Percentiles rank a stretch among this genome's conserved stretches.
Conservation (phyloP, 1,284 basidiomycete genomes). For the Ceratobasidium theobromae region DNA sequence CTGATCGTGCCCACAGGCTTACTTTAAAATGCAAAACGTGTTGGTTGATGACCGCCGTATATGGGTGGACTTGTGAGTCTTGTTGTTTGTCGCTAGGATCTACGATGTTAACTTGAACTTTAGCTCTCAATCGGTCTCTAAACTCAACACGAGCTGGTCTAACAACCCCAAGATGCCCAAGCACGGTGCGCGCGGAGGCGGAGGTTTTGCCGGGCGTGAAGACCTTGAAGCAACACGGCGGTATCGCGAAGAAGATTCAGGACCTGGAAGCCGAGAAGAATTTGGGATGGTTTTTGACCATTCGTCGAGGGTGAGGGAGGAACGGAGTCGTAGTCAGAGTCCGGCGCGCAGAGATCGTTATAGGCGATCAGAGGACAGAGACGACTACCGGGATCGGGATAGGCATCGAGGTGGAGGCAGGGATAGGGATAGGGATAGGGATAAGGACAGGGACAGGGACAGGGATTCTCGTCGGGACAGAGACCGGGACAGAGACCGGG, state of each 20-base stretch:
- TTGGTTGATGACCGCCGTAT: slow-evolving; percentile 98
- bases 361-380: slow-evolving; percentile 29
- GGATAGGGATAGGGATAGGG: slow-evolving; percentile 32
- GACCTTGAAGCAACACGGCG: slow-evolving; percentile 68
- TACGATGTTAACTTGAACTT: slow-evolving; percentile 13
- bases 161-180: slow-evolving; percentile 64
- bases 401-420: slow-evolving; percentile 22
- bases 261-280: slow-evolving; percentile 39
- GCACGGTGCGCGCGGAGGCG: slow-evolving; percentile 41
- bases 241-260: slow-evolving; percentile 55
- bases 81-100: not conserved
- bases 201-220: slow-evolving; percentile 66
- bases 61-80: slow-evolving; percentile 90
- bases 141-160: slow-evolving; percentile 69
- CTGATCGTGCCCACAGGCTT: slow-evolving; percentile 59
- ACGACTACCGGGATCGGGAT: slow-evolving; percentile 38
- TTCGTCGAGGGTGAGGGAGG: slow-evolving; percentile 26
- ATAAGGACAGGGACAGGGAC: slow-evolving; percentile 31
- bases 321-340: slow-evolving; percentile 33
- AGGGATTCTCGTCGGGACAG: slow-evolving; percentile 34
- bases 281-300: slow-evolving; percentile 80
- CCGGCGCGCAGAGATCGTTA: not conserved
- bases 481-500: slow-evolving; percentile 36
- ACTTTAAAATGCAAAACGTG: slow-evolving; percentile 99
- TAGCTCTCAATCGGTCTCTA: slow-evolving; percentile 88